phyloP scores from a whole-genome alignment of 768 basidiomycete species.

The Trametes maxima region DNA sequence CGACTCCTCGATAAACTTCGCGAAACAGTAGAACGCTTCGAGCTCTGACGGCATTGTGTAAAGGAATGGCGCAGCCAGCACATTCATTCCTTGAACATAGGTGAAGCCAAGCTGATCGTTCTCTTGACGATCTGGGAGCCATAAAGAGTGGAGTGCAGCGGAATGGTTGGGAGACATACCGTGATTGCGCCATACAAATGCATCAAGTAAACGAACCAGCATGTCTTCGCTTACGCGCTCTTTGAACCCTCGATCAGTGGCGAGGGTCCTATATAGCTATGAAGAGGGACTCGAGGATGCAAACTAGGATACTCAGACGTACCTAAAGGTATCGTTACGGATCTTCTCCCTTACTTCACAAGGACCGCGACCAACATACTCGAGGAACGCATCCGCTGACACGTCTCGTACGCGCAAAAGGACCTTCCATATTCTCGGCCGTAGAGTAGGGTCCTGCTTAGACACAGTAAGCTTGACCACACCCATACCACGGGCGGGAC shows the following conservation, averaged over 20 bases:
- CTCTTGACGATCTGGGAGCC: constrained; percentile 66
- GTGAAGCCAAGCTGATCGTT: constrained; percentile 84
- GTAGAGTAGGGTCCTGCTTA: constrained; percentile 74
- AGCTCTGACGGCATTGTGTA: constrained; percentile 97
- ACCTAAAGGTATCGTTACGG: constrained; percentile 96
- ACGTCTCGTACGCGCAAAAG: constrained; percentile 81
- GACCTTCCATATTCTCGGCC: constrained; percentile 94
- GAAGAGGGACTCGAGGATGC: background rate
- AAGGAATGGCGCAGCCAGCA: constrained; percentile 95
- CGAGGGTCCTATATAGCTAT: constrained; percentile 65
- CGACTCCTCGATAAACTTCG: constrained; percentile 91
- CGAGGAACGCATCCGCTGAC: constrained; percentile 71
- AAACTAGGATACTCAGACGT: constrained; percentile 12
- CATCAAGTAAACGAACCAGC: constrained; percentile 94
- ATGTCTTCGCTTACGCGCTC: constrained; percentile 96
- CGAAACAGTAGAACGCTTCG: constrained; percentile 98
- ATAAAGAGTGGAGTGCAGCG: background rate
- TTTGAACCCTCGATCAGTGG: constrained; percentile 97
- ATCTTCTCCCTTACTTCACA: constrained; percentile 92
- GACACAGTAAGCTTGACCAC: background rate
- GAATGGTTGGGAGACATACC: constrained; percentile 46
- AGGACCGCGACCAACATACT: constrained; percentile 81
- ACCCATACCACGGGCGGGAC: background rate
- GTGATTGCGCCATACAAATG: constrained; percentile 95
- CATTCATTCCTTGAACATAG: constrained; percentile 99